Conservation (phyloP, 257 asterid species). For the Handroanthus guayacan region DNA sequence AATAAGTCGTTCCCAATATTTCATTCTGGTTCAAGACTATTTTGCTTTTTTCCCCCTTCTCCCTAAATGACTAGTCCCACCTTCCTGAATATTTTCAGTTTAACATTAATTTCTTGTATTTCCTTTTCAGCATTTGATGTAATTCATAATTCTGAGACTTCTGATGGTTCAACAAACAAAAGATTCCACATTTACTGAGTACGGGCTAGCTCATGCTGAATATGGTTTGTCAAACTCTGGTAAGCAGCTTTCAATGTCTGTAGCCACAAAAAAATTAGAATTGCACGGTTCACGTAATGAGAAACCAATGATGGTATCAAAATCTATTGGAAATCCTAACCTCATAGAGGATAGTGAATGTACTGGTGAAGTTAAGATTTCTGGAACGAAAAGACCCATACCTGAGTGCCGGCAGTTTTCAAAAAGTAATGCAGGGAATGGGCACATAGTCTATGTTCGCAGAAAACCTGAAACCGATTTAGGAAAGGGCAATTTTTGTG, state of each 20-base stretch:
- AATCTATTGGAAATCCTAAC: slow-evolving; percentile 43
- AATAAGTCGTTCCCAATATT: too few relatives aligned
- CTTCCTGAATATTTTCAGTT: slow-evolving; percentile 5
- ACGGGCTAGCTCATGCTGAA: slow-evolving; percentile 50
- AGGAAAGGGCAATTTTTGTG: slow-evolving; percentile 41
- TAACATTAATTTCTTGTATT: slow-evolving; percentile 22
- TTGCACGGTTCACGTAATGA: slow-evolving; percentile 38
- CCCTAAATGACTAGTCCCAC: background rate
- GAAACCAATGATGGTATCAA: slow-evolving; percentile 43
- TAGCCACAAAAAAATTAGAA: slow-evolving; percentile 41
- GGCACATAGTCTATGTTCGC: slow-evolving; percentile 77
- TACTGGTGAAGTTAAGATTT: slow-evolving; percentile 43
- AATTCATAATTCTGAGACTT: slow-evolving; percentile 18
- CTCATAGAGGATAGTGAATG: slow-evolving; percentile 41
- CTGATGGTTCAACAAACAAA: slow-evolving; percentile 61
- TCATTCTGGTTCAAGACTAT: too few relatives aligned
- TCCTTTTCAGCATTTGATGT: slow-evolving; percentile 34
- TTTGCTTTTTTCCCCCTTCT: too few relatives aligned
- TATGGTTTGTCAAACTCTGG: slow-evolving; percentile 47
- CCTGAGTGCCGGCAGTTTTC: slow-evolving; percentile 47
- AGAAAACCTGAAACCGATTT: slow-evolving; percentile 69
- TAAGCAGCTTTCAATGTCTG: slow-evolving; percentile 45
- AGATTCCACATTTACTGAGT: slow-evolving; percentile 49
- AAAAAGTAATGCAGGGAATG: slow-evolving; percentile 51
- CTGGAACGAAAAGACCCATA: slow-evolving; percentile 51